Base-by-base conservation (phyloP, 2,329 filamentous ascomycete species). In the Aspergillus sp. region DNA sequence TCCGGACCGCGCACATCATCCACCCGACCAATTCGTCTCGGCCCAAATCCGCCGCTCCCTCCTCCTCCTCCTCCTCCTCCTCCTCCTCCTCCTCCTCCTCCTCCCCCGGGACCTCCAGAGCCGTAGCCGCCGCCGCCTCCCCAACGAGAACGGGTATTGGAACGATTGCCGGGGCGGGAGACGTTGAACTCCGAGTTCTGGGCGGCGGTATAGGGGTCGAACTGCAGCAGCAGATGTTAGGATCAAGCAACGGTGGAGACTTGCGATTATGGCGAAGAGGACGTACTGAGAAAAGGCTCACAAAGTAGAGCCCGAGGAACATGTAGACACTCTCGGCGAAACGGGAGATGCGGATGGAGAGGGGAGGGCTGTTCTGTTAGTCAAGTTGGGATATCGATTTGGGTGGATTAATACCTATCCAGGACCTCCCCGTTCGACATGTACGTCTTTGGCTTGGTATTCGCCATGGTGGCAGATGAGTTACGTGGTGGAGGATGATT, bases 1-100 rank as follows among this genome's bases (percentile, higher is more conserved):
- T 78, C 76, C n/a, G 76, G 75, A 6, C 67, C 76, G 23, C 76
- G 68, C 47, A 79, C 67, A 71, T 79, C 76, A 59, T 78, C 75
- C 19, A 79, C 70, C 16, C 70, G 69, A 10, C 77, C 76, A 55
- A 79, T 66, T 45, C 69, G 71, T 53, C 69, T 74, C 29, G 67
- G 64, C 21, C 66, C 64, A 48, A 53, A 54, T 17, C 65, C 61
- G 11, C 70, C 66, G 45, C 64, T 38, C 34, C 34, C 34, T 38
- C 34, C 34, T 9, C 14, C 63, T 17, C 62, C 57, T 19, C 65
- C 64, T 5, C 61, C 63, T 3, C 62, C 58, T 11, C 67, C 68
- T 5, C 68, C 64, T 5, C 63, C 65, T 16, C 67, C 59, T n/a
- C 64, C 58, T 11, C 67, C 68, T 5, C 68, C 64, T 5, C 63